Evolutionary conservation across 2,329 filamentous ascomycete species (phyloP).

Genomic region (Colletotrichum gloeosporioides): DNA sequence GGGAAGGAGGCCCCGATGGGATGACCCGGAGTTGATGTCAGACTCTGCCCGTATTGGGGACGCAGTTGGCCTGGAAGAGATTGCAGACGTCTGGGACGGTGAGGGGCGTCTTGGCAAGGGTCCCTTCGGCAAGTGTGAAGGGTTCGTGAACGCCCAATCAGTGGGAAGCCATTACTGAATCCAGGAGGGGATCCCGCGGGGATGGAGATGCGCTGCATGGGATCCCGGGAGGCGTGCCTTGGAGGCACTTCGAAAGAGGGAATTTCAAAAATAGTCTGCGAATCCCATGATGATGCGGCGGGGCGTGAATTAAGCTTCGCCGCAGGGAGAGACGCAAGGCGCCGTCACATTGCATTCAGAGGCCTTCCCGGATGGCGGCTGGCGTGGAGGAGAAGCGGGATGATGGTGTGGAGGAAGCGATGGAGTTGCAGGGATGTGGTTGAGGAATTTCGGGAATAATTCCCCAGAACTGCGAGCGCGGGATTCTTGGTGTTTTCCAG

Average conservation of each 20-base stretch:
- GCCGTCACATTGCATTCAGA: not conserved
- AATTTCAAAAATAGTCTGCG: conserved; percentile 16
- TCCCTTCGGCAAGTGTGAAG: not conserved
- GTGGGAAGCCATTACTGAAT: conserved; percentile 8
- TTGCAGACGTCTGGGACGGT: not conserved
- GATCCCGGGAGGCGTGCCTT: not conserved
- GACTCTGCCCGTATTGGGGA: not conserved
- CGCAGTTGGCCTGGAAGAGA: not conserved
- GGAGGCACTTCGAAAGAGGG: conserved; percentile 1
- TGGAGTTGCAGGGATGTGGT: not conserved
- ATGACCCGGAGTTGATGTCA: conserved; percentile 8
- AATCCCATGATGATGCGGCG: conserved; percentile 18
- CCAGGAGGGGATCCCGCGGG: conserved; percentile 12
- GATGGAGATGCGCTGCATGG: not conserved
- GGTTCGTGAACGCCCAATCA: conserved; percentile 4
- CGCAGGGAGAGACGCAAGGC: not conserved
- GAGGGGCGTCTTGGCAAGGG: not conserved
- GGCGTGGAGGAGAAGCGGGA: conserved; percentile 1
- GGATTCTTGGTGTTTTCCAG: not conserved
- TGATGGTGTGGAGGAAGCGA: not conserved
- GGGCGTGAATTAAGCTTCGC: conserved; percentile 8
- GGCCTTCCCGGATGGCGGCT: not conserved
- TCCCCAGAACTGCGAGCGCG: not conserved
- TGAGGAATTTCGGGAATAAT: not conserved
- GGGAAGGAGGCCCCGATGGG: not conserved